These are phyloP conservation scores for Puccinia hordei DNA, from an alignment of 1,284 basidiomycete genomes.

Conservation along the genomic window DNA sequence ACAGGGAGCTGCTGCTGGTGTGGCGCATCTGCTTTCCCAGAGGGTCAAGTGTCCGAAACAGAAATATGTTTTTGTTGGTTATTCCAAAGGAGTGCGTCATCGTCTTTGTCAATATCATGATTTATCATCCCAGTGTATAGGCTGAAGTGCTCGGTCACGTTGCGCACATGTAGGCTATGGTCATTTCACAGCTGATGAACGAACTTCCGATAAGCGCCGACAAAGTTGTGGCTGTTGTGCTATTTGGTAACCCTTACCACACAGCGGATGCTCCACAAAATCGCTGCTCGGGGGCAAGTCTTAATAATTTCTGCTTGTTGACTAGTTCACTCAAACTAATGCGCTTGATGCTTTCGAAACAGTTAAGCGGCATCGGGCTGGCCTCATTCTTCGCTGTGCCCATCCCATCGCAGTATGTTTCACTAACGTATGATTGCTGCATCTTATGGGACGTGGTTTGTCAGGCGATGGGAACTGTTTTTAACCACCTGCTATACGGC, in stretches of 20 bases:
- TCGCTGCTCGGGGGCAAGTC: slow-evolving; percentile 29
- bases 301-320: no score
- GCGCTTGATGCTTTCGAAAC: no score
- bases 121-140: not conserved
- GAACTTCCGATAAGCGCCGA: not conserved
- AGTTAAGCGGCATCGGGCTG: slow-evolving; percentile 19
- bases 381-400: not conserved
- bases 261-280: slow-evolving; percentile 31
- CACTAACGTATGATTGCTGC: slow-evolving; percentile 31
- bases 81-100: slow-evolving; percentile 43
- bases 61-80: slow-evolving; percentile 42
- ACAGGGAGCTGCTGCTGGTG: slow-evolving; percentile 6
- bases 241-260: slow-evolving; percentile 44
- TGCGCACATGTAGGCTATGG: slow-evolving; percentile 35
- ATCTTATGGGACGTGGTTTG: slow-evolving; percentile 32
- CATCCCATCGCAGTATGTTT: slow-evolving; percentile 16
- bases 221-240: slow-evolving; percentile 19
- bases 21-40: not conserved
- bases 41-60: slow-evolving; percentile 5
- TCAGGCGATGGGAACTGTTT: not conserved
- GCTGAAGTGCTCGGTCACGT: not conserved
- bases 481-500: not conserved
- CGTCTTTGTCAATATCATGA: not conserved
- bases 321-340: no score
- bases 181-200: slow-evolving; percentile 16